These are phyloP conservation scores for Podospora conica DNA, from an alignment of 495 filamentous ascomycete genomes.

Conservation along the genomic window DNA sequence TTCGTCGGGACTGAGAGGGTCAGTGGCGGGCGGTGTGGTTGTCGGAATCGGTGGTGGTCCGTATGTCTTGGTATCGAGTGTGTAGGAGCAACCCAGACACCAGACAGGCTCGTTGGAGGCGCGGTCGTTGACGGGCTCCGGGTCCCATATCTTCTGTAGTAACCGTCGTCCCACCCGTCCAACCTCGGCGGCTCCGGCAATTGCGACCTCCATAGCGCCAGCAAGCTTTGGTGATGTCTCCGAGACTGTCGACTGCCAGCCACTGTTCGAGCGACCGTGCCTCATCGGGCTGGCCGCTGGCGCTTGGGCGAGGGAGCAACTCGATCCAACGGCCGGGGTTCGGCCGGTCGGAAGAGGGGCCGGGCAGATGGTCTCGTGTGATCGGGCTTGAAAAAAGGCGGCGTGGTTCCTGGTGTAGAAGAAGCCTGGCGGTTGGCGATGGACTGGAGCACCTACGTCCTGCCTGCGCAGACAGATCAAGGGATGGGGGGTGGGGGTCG, in stretches of 20 bases:
- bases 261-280: conserved; percentile 16
- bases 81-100: conserved; percentile 80
- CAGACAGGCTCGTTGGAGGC: conserved; percentile 65
- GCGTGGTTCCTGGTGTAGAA: background rate
- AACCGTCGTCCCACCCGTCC: conserved; percentile 58
- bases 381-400: background rate
- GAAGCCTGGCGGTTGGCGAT: background rate
- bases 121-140: conserved; percentile 79
- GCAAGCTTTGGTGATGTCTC: conserved; percentile 25
- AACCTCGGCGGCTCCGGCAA: conserved; percentile 32
- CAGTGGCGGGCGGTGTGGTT: conserved; percentile 23
- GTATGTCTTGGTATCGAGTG: conserved; percentile 33
- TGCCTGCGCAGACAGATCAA: background rate
- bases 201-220: conserved; percentile 38
- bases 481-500: background rate
- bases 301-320: too few relatives aligned
- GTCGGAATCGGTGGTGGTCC: conserved; percentile 17
- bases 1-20: background rate
- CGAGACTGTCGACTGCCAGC: conserved; percentile 27
- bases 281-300: conserved; percentile 14
- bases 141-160: conserved; percentile 92
- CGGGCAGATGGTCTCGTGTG: background rate
- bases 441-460: background rate
- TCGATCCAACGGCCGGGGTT: too few relatives aligned
- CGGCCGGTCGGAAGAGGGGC: too few relatives aligned